Evolutionary conservation across 495 filamentous ascomycete species (phyloP).

Genomic region (Penicillium lagena): DNA sequence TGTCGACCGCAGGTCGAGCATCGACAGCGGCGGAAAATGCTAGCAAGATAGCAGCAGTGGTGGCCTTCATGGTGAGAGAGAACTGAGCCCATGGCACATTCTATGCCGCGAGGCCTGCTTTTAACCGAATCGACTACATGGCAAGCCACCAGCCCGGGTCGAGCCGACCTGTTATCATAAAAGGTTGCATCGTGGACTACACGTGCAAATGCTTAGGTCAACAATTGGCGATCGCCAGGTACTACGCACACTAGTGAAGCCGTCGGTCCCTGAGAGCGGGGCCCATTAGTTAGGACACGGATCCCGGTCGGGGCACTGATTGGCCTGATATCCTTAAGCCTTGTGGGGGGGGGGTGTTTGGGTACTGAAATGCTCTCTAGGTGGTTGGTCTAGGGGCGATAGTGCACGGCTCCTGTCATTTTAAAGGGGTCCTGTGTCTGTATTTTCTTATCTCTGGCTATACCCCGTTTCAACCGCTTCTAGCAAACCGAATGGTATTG

Average conservation of each 20-base stretch:
- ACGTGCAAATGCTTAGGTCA: too few relatives aligned
- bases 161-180: too few relatives aligned
- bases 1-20: conserved; percentile 28
- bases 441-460: too few relatives aligned
- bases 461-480: not conserved
- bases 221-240: not conserved
- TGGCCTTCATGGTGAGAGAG: conserved; percentile 15
- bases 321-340: not conserved
- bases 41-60: conserved; percentile 11
- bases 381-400: conserved; percentile 1
- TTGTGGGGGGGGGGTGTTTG: not conserved
- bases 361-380: not conserved
- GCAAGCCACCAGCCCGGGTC: not conserved
- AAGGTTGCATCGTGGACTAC: too few relatives aligned
- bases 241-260: not conserved
- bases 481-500: not conserved
- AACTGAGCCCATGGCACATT: not conserved
- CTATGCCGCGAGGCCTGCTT: not conserved
- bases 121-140: not conserved
- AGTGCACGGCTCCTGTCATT: not conserved
- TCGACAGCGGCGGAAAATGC: conserved; percentile 15
- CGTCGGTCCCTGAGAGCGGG: not conserved
- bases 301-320: not conserved
- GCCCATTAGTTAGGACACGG: not conserved
- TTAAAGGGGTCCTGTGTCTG: too few relatives aligned